Percentiles rank a stretch among this genome's conserved stretches.
Conservation (phyloP, 257 asterid genomes). For the Solanum chmielewskii region DNA sequence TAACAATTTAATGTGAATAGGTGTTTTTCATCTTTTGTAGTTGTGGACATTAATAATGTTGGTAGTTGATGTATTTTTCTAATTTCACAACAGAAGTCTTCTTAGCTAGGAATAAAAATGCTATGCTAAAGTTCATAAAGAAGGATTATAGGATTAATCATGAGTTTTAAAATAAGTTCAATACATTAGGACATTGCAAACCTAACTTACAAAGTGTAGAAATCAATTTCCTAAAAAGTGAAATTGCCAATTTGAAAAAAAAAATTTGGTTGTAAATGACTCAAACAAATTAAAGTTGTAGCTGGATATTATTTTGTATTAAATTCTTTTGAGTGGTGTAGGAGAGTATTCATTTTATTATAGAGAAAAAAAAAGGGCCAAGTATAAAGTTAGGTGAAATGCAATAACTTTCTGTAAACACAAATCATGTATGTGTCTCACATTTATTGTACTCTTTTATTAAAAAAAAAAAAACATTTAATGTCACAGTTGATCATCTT, state of each 20-base stretch:
- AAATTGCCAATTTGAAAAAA: background rate
- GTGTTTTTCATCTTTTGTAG: background rate
- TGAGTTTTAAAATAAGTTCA: background rate
- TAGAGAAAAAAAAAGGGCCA: background rate
- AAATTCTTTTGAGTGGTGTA: background rate
- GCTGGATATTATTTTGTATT: background rate
- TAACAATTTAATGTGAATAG: background rate
- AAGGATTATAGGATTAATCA: background rate
- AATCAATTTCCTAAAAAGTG: background rate
- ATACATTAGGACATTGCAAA: background rate
- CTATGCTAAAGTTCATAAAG: background rate
- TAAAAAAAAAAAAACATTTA: background rate
- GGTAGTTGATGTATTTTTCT: background rate
- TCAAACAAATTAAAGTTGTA: background rate
- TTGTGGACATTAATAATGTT: background rate
- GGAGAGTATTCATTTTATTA: background rate
- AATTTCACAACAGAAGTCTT: background rate
- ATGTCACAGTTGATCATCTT: background rate
- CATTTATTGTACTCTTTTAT: background rate
- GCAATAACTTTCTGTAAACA: background rate
- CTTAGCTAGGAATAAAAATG: background rate
- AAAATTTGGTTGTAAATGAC: background rate
- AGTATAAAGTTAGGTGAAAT: background rate
- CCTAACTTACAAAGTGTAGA: background rate
- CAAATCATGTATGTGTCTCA: background rate